phyloP scores from a whole-genome alignment of 1,284 basidiomycete species.

The Marasmius sp. region DNA sequence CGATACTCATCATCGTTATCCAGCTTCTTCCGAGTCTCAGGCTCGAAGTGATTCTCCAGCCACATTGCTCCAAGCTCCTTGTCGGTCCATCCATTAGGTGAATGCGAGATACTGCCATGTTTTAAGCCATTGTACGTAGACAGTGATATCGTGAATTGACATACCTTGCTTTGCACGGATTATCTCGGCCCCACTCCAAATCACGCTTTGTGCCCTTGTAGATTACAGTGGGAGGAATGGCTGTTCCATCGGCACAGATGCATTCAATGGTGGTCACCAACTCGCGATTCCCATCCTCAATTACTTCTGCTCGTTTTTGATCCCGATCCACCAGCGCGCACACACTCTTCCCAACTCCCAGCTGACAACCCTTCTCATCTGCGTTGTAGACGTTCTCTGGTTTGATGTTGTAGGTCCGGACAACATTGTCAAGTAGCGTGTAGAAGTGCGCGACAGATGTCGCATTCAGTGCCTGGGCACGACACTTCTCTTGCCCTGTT shows the following conservation, averaged over 20 bases:
- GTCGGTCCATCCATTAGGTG: conserved; percentile 12
- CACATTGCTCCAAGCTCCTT: conserved; percentile 7
- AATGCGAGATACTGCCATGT: conserved; percentile 10
- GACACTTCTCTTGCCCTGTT: background rate
- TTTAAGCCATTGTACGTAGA: too few species aligned
- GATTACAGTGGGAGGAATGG: conserved; percentile 25
- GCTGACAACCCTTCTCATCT: conserved; percentile 40
- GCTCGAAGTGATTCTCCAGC: conserved; percentile 33
- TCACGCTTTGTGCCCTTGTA: conserved; percentile 20
- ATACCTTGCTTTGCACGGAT: conserved; percentile 25
- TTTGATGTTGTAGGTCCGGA: conserved; percentile 24
- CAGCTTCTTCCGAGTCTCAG: conserved; percentile 19
- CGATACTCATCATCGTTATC: conserved; percentile 24
- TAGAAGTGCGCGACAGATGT: conserved; percentile 19
- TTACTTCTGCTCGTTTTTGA: conserved; percentile 22
- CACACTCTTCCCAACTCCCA: too few species aligned
- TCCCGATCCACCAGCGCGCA: conserved; percentile 25
- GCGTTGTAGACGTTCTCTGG: conserved; percentile 36
- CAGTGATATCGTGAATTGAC: too few species aligned
- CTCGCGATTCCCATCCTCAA: conserved; percentile 33
- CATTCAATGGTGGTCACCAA: conserved; percentile 38
- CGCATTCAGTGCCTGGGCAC: conserved; percentile 16
- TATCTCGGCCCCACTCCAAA: conserved; percentile 17
- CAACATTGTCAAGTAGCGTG: conserved; percentile 18
- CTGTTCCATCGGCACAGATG: conserved; percentile 33